These are phyloP conservation scores for Wickerhamiella lipophila DNA, from an alignment of 805 yeast genomes.

Conservation along the genomic window DNA sequence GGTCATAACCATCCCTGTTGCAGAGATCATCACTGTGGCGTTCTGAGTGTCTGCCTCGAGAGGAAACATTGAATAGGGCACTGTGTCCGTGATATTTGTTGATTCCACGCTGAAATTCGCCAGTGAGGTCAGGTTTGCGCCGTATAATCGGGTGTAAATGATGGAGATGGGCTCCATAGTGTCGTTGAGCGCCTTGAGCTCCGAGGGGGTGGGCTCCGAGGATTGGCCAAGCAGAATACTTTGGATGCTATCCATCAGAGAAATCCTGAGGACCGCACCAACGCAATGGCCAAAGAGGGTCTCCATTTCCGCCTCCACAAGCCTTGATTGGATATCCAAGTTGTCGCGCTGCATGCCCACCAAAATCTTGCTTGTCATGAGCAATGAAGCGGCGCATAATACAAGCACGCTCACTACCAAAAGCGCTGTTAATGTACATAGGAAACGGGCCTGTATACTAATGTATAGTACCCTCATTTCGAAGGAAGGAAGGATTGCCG, in stretches of 20 bases:
- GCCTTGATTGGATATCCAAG: conserved; percentile 18
- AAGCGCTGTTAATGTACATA: conserved; percentile 3
- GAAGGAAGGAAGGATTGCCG: no score
- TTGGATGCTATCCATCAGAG: not conserved
- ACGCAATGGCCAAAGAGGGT: conserved; percentile 15
- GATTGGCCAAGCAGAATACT: not conserved
- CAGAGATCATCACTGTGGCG: not conserved
- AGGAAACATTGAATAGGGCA: not conserved
- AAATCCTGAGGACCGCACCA: conserved; percentile 13
- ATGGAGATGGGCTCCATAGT: not conserved
- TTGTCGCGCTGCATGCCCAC: conserved; percentile 29
- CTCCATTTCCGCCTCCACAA: conserved; percentile 18
- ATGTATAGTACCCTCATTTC: conserved; percentile 7
- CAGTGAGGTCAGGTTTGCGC: not conserved
- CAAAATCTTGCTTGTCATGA: conserved; percentile 19
- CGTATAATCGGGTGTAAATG: not conserved
- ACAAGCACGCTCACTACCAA: conserved; percentile 34
- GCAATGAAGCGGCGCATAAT: conserved; percentile 44
- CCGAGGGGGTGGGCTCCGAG: not conserved
- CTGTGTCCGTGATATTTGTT: not conserved
- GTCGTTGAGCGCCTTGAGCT: not conserved
- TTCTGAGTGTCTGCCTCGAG: not conserved
- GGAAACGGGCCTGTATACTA: conserved; percentile 9
- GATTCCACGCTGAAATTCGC: not conserved
- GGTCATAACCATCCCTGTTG: not conserved